Base-by-base conservation (phyloP, 2,329 filamentous ascomycete genomes). In the Fusarium brachygibbosum region DNA sequence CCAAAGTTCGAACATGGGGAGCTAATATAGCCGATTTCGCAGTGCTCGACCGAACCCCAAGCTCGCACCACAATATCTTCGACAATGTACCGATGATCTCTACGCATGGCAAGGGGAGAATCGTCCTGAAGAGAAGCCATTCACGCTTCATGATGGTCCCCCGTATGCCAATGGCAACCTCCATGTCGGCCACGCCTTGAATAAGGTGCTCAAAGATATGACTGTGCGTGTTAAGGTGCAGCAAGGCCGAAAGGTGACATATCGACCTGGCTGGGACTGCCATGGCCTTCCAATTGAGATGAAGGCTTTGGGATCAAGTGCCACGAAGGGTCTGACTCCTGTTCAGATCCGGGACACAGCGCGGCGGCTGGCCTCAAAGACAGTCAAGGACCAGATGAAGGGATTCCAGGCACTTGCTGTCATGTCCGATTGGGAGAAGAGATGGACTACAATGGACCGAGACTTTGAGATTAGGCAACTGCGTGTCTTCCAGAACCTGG, bases 201-300 rank as follows among this genome's bases (percentile, higher is more conserved):
- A 99, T 81, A 99, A 99, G 82, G 91, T 98, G 72, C 85, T 97
- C 63, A 99, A 99, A 83, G 96, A 99, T 80, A 92, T 98, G 75
- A 93, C 97, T 66, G 86, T 94, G 72, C 88, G 96, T 40, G 89
- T 91, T 65, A 90, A 97, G 81, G 83, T 98, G 63, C 89, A 92
- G 64, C 87, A 91, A 76, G 96, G 85, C 73, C 74, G 73, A 75
- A 86, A 88, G 66, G 90, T 98, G 34, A 85, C 89, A 38, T 99
- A 97, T 76, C 85, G 94, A 17, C 96, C 96, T 3, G 95, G 96
- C 45, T 99, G 96, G 96, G 97, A 99, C 78, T 99, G 96, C 71
- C 96, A 99, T 83, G 96, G 96, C 1, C 86, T 99, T 49, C 96
- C 96, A 1, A 99, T 99, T 76, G 96, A 99, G 84, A 86, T 98